Percentiles rank a stretch among this genome's conserved stretches.
phyloP scores from a whole-genome alignment of 2,329 filamentous ascomycete genomes.

The Chrysoporthe austroafricana region DNA sequence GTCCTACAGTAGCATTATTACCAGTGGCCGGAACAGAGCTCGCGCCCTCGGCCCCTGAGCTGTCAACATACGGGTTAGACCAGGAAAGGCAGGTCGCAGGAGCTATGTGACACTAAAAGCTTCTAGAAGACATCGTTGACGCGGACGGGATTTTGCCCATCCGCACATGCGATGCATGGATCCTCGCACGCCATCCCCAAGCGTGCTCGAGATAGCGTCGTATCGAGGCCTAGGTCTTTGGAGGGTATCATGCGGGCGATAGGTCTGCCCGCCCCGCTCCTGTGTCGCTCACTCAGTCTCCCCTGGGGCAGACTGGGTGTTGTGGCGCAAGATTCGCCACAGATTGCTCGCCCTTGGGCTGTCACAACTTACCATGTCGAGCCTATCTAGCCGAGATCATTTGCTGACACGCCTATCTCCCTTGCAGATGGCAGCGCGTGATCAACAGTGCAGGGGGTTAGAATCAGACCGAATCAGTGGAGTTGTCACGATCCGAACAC shows the following conservation, averaged over 20 bases:
- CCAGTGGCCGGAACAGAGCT: not conserved
- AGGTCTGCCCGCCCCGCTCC: not conserved
- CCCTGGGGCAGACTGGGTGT: not conserved
- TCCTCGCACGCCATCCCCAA: not conserved
- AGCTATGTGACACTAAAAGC: not conserved
- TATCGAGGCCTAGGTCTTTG: not conserved
- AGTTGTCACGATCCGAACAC: no score
- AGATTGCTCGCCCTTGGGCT: not conserved
- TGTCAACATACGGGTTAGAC: not conserved
- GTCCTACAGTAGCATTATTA: no score
- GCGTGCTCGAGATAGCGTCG: not conserved
- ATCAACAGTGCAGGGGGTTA: not conserved
- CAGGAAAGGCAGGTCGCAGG: slow-evolving; percentile 3
- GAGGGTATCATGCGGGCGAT: not conserved
- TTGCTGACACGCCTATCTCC: not conserved
- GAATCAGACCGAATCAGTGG: not conserved
- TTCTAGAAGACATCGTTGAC: not conserved
- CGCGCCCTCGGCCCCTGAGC: not conserved
- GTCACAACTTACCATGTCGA: slow-evolving; percentile 2
- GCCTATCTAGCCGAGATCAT: not conserved
- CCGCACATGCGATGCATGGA: not conserved
- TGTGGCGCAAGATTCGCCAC: not conserved
- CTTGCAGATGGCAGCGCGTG: not conserved
- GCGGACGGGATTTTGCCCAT: not conserved
- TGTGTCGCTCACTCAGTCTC: not conserved